Conservation (phyloP, 371 early-diverging fungal species). For the Coemansia sp. region DNA sequence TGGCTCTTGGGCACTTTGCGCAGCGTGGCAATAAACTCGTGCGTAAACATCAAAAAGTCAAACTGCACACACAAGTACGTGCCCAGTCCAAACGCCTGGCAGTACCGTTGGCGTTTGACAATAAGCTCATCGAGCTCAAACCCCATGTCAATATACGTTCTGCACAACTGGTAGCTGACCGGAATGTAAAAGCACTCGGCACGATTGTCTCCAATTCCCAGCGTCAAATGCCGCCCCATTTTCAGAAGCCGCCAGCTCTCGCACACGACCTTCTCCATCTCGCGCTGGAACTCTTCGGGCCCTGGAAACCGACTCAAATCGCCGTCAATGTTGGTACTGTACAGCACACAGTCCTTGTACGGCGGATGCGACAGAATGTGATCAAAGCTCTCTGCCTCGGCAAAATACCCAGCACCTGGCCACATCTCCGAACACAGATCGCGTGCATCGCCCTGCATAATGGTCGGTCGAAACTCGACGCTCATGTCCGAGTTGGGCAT, state of each 20-base stretch:
- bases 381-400: constrained; percentile 74
- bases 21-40: constrained; percentile 85
- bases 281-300: constrained; percentile 69
- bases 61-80: constrained; percentile 83
- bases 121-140: constrained; percentile 88
- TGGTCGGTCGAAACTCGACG: constrained; percentile 77
- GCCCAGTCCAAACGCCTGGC: constrained; percentile 85
- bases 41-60: constrained; percentile 88
- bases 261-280: constrained; percentile 70
- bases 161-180: constrained; percentile 76
- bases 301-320: constrained; percentile 77
- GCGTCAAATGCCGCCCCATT: constrained; percentile 67
- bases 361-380: constrained; percentile 90
- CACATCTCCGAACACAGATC: constrained; percentile 29
- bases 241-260: constrained; percentile 80
- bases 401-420: constrained; percentile 47
- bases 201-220: constrained; percentile 90
- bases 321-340: constrained; percentile 71
- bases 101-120: constrained; percentile 87
- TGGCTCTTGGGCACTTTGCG: constrained; percentile 66
- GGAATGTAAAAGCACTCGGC: constrained; percentile 87
- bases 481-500: constrained; percentile 62
- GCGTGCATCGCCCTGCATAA: constrained; percentile 67
- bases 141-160: constrained; percentile 76
- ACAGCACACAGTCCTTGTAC: constrained; percentile 88